A percentile compares a stretch with the other conserved stretches of the same genome.
phyloP scores from a whole-genome alignment of 768 basidiomycete genomes.

The Mycena sanguinolenta region DNA sequence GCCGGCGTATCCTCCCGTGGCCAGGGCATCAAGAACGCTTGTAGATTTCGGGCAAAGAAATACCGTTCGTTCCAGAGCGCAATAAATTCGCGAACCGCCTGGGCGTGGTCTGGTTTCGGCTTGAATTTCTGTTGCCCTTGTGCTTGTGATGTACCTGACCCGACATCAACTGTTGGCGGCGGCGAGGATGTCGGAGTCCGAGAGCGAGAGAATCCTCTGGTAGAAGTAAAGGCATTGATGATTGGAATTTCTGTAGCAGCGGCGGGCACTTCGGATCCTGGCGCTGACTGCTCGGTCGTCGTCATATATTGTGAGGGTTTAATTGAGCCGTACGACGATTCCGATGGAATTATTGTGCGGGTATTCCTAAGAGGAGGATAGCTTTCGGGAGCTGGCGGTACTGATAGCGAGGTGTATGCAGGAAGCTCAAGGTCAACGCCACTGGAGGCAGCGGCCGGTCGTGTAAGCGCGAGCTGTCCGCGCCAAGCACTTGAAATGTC shows the following conservation, averaged over 20 bases:
- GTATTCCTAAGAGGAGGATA: neutral
- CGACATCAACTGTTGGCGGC: neutral
- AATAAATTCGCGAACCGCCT: constrained; percentile 25
- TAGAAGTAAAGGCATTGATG: constrained; percentile 1
- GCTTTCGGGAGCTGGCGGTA: neutral
- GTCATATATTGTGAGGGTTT: constrained; percentile 11
- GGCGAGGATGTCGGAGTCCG: neutral
- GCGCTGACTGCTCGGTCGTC: neutral
- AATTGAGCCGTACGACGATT: constrained; percentile 14
- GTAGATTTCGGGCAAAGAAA: constrained; percentile 25
- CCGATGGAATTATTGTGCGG: constrained; percentile 3
- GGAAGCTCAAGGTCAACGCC: constrained; percentile 1
- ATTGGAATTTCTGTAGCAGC: neutral
- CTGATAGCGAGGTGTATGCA: constrained; percentile 12
- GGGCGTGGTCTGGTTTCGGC: neutral
- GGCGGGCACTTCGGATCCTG: neutral
- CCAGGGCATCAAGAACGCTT: constrained; percentile 20
- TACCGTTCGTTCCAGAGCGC: constrained; percentile 33
- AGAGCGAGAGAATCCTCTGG: neutral
- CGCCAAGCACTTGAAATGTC: constrained; percentile 34
- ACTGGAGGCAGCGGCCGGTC: neutral
- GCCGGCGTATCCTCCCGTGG: neutral
- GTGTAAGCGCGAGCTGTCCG: constrained; percentile 27
- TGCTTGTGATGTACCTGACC: neutral
- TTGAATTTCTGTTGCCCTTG: neutral